Evolutionary conservation across 1,284 basidiomycete species (phyloP).

Genomic region (Ceratorhiza oryzae-sativae): DNA sequence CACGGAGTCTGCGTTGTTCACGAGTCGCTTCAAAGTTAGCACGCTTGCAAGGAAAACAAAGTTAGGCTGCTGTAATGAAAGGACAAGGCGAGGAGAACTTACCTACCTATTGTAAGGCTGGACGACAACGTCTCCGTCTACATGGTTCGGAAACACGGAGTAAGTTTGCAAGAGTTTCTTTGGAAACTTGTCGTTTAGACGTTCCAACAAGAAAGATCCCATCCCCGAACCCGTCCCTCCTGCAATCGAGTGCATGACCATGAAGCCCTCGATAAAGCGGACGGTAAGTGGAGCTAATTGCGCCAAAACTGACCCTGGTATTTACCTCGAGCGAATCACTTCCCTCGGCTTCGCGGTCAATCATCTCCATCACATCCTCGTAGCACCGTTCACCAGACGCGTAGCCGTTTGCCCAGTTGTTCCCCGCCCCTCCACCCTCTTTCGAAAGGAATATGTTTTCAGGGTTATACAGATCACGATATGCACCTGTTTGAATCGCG

Average conservation of each 20-base stretch:
- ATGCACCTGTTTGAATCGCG: slow-evolving; percentile 90
- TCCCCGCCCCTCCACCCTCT: slow-evolving; percentile 97
- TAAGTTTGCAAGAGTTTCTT: slow-evolving; percentile 99
- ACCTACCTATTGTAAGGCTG: slow-evolving; percentile 90
- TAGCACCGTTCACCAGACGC: slow-evolving; percentile 89
- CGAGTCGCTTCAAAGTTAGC: slow-evolving; percentile 92
- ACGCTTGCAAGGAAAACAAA: slow-evolving; percentile 55
- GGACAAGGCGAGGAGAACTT: slow-evolving; percentile 3
- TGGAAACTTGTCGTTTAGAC: slow-evolving; percentile 96
- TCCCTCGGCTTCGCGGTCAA: slow-evolving; percentile 97
- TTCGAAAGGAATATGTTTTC: slow-evolving; percentile 97
- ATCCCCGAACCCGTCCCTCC: slow-evolving; percentile 98
- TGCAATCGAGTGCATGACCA: slow-evolving; percentile 98
- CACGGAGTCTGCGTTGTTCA: slow-evolving; percentile 96
- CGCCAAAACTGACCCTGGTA: background rate
- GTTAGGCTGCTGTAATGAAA: background rate
- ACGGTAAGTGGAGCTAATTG: background rate
- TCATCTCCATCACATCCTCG: slow-evolving; percentile 99
- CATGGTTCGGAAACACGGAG: slow-evolving; percentile 95
- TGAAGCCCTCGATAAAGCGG: slow-evolving; percentile 78
- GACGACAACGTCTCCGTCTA: slow-evolving; percentile 89
- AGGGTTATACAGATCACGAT: slow-evolving; percentile 94
- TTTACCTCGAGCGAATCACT: slow-evolving; percentile 95
- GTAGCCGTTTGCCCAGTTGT: slow-evolving; percentile 98
- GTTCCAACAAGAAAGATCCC: slow-evolving; percentile 95